Base-by-base conservation (phyloP, 202 grass and related monocot genomes). In the Schoenoplectus triqueter region DNA sequence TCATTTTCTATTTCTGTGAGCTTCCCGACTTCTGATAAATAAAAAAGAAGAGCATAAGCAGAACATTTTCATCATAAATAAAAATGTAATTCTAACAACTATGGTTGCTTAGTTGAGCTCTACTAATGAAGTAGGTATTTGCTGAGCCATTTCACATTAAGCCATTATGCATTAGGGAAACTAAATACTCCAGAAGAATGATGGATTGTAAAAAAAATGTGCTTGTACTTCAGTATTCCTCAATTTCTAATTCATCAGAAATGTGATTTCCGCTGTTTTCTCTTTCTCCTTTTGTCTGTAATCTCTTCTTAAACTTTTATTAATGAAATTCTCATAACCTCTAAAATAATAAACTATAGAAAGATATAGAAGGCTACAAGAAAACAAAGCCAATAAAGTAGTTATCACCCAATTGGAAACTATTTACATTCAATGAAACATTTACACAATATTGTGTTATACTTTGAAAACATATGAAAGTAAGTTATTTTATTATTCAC, bases 11-110 rank as follows among this genome's bases (percentile, higher is more conserved):
- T 84, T 31, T 79, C 74, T 1, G 21, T 46, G 44, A 88, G 62
- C 5, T 94, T 95, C 84, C 85, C 69, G 17, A 95, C 88, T 79
- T 95, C 96, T 98, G 87, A 69, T 88, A 76, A 50, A 81, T 19
- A 31, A 31, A 88, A 21, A 73, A 31, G 31, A 83, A 65, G 7
- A 79, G 6, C 20, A 81, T 67, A 45, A 61, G 14, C 54, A 79
- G 31, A 79, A 44, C 60, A 9, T 79, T 79, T 45, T 59, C 54
- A 41, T 83, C 46, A 76, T 31, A 31, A 31, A 31, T 31, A 31
- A 31, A 31, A 31, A 31, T 31, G 31, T 31, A 31, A 31, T 31
- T 31, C 31, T 31, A 31, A 31, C 31, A 31, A 31, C 31, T 31
- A 31, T 69, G 84, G 39, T n/a, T 39, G 70, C 66, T 83, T 5